Percentiles rank a stretch among this genome's conserved stretches.
These are phyloP conservation scores for Colletotrichum noveboracense DNA, from an alignment of 2,329 filamentous ascomycete genomes.

Conservation along the genomic window DNA sequence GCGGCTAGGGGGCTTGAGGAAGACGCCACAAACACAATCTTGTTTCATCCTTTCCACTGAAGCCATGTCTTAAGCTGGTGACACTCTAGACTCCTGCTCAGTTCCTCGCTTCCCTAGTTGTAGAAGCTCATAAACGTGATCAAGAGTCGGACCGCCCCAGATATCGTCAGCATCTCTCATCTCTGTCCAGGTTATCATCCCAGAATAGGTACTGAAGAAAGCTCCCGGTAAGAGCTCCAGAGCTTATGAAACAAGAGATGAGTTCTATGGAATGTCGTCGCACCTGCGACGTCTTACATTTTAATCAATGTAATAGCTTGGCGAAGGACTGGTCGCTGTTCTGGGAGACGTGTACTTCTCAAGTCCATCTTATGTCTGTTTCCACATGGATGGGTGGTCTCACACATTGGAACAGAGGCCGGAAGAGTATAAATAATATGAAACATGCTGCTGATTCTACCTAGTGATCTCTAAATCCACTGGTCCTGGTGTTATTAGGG, in stretches of 20 bases:
- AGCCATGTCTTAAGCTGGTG: rapidly evolving
- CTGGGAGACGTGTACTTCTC: not conserved
- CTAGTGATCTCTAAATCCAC: not conserved
- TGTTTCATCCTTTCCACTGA: rapidly evolving
- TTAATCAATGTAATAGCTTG: rapidly evolving
- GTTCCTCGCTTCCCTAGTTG: rapidly evolving
- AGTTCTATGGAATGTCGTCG: not conserved
- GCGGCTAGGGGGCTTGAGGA: rapidly evolving
- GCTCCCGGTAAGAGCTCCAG: rapidly evolving
- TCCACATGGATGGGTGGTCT: not conserved
- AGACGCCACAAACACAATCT: not conserved
- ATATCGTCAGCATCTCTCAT: not conserved
- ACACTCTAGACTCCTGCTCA: not conserved
- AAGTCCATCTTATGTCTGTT: not conserved
- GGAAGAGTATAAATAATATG: not conserved
- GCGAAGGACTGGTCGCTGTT: not conserved
- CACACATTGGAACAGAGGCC: not conserved
- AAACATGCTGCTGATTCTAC: not conserved
- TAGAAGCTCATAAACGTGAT: not conserved
- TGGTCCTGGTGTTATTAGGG: not conserved
- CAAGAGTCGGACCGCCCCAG: not conserved
- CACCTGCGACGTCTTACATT: not conserved
- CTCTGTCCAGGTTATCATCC: not conserved
- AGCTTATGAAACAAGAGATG: not conserved
- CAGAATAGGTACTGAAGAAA: not conserved